Percentiles rank a stretch among this genome's conserved stretches.
Evolutionary conservation across 1,284 basidiomycete genomes (phyloP).

Genomic region (Baeospora myosura): DNA sequence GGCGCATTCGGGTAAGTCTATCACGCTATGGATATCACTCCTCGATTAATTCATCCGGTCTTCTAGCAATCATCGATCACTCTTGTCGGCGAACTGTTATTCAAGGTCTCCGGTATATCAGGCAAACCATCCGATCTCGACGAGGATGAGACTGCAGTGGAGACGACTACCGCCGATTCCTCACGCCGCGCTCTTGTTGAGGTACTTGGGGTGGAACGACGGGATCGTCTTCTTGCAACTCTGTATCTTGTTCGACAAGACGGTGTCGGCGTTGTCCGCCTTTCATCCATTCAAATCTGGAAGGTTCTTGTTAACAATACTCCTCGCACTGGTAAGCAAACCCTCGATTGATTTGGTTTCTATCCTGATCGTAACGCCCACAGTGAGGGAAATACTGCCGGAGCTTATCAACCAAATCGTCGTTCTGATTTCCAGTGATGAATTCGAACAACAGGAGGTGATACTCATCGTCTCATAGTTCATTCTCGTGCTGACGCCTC

Average conservation of each 20-base stretch:
- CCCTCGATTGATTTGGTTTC: conserved; percentile 3
- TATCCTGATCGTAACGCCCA: conserved; percentile 7
- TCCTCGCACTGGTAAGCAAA: conserved; percentile 60
- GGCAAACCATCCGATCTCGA: conserved; percentile 76
- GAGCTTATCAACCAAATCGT: conserved; percentile 78
- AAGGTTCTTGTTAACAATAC: conserved; percentile 94
- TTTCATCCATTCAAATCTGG: conserved; percentile 95
- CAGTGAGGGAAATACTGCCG: conserved; percentile 90
- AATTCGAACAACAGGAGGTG: conserved; percentile 89
- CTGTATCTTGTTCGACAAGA: conserved; percentile 95
- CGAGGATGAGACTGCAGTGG: conserved; percentile 70
- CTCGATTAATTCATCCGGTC: neutral
- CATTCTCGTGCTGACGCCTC: neutral
- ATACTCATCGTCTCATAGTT: conserved; percentile 6
- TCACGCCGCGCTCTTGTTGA: conserved; percentile 84
- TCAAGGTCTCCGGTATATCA: conserved; percentile 97
- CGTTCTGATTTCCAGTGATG: conserved; percentile 69
- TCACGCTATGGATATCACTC: neutral
- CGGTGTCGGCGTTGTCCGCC: conserved; percentile 82
- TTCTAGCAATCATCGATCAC: conserved; percentile 87
- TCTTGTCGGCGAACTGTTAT: conserved; percentile 90
- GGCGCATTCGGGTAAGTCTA: conserved; percentile 83
- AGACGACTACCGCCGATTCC: conserved; percentile 62
- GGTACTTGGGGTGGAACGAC: conserved; percentile 81
- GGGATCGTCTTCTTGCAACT: conserved; percentile 86